Base-by-base conservation (phyloP, 2,329 filamentous ascomycete species). In the Hansfordia pulvinata region DNA sequence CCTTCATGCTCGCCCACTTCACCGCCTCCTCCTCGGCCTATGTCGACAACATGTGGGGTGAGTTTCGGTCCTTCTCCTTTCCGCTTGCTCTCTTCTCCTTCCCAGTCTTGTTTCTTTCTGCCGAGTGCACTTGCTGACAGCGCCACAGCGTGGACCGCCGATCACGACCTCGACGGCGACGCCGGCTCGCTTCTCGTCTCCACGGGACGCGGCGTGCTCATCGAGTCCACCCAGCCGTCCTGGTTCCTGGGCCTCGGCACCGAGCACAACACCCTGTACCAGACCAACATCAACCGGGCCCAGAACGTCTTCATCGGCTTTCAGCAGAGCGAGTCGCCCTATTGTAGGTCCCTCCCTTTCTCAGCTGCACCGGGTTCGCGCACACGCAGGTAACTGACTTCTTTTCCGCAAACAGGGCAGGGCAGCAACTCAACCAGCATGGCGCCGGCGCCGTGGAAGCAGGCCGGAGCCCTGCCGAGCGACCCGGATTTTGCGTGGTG, bases 11-110 rank as follows among this genome's bases (percentile, higher is more conserved):
- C 27, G 42, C 73, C 17, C 64, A 73, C 36, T 46, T 71, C 8
- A 57, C 56, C 0, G 31, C 43, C 6, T 47, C 47, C 0, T 56
- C 56, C 1, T 58, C 59, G 2, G 56, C 56, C 6, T 69, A 69
- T 35, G 52, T 69, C 24, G 65, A 72, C 39, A 67, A 64, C 33
- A 52, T 55, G 32, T 68, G 61, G 64, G 56, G 55, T 59, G 52
- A 54, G 47, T 51, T 14, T 40, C 46, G 6, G 31, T 26, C 26
- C n/a, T 25, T 12, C 18, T 21, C 19, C 9, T 13, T 19, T 25
- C 22, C 8, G 32, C 28, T 16, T 35, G 33, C 17, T 31, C 34
- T 13, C 11, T 19, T 28, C 19, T 30, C 12, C 30, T 13, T 12
- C 11, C 20, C 18, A 22, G 13, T 12, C 10, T 18, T 10, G 16